phyloP scores from a whole-genome alignment of 2,329 filamentous ascomycete species.

The Penicillium expansum region DNA sequence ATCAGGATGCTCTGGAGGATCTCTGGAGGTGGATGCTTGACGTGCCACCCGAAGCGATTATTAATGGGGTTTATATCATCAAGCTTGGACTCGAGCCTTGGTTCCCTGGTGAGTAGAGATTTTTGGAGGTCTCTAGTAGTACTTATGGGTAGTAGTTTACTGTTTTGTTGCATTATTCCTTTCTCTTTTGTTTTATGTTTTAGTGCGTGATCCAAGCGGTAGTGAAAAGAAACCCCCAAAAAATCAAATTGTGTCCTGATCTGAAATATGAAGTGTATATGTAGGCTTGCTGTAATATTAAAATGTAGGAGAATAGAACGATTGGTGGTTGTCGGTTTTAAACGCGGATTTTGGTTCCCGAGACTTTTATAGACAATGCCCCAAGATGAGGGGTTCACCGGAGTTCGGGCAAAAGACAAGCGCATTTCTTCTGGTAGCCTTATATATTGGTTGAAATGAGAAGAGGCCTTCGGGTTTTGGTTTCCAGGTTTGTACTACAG shows the following conservation, averaged over 20 bases:
- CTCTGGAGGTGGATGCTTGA: conserved; percentile 1
- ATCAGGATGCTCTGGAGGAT: neutral
- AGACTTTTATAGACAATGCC: too few species aligned
- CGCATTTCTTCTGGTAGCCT: too few species aligned
- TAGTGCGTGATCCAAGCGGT: neutral
- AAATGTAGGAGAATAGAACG: too few species aligned
- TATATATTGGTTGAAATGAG: too few species aligned
- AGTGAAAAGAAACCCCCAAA: too few species aligned
- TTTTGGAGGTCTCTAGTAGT: neutral
- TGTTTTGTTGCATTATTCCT: neutral
- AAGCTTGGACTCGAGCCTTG: neutral
- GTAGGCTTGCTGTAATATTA: neutral
- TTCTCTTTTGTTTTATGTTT: neutral
- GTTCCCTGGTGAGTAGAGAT: conserved; percentile 1
- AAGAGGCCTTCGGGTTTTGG: neutral
- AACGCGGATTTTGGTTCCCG: neutral
- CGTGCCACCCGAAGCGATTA: neutral
- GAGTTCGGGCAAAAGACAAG: too few species aligned
- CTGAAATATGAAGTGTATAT: neutral
- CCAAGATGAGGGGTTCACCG: too few species aligned
- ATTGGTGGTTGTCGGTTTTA: neutral
- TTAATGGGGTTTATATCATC: neutral
- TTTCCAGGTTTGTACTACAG: neutral
- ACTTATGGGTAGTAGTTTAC: neutral
- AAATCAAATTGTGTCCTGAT: neutral